These are phyloP conservation scores for Trichosporon sp. DNA, from an alignment of 1,284 basidiomycete genomes.

Conservation along the genomic window DNA sequence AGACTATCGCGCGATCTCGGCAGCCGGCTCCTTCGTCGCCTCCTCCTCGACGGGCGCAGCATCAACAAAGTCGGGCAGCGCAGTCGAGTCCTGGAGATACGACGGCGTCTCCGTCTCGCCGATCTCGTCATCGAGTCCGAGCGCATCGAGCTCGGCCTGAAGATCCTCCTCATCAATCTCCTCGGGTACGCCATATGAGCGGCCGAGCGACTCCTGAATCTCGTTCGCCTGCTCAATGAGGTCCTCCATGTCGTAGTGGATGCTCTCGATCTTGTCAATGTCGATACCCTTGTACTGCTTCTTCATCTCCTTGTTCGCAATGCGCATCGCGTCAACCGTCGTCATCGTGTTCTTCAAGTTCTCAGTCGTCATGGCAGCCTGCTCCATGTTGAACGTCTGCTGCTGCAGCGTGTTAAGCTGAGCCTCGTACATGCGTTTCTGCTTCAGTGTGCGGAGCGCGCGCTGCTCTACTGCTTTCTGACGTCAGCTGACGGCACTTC, in stretches of 20 bases:
- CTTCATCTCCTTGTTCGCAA: constrained; percentile 95
- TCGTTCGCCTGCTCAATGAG: constrained; percentile 95
- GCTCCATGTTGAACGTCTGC: constrained; percentile 99
- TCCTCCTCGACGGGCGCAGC: constrained; percentile 58
- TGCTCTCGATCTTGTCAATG: constrained; percentile 96
- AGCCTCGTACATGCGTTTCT: constrained; percentile 88
- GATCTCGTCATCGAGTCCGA: constrained; percentile 63
- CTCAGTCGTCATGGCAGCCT: constrained; percentile 89
- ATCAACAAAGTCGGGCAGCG: constrained; percentile 84
- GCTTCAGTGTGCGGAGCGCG: constrained; percentile 88
- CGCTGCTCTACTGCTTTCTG: constrained; percentile 89
- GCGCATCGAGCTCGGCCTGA: constrained; percentile 87
- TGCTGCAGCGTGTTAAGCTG: constrained; percentile 88
- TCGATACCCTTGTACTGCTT: constrained; percentile 97
- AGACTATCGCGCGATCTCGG: constrained; percentile 26
- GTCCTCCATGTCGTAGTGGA: constrained; percentile 98
- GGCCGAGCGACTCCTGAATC: constrained; percentile 87
- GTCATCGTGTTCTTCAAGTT: constrained; percentile 99
- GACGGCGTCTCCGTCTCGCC: constrained; percentile 80
- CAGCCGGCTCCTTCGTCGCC: constrained; percentile 18
- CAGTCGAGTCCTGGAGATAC: constrained; percentile 76
- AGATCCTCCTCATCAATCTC: constrained; percentile 97
- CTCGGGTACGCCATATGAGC: constrained; percentile 94
- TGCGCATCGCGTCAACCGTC: constrained; percentile 96
- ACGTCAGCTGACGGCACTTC: neutral